Evolutionary conservation across 176 grass and related monocot genomes (phyloP).

Genomic region (Eragrostis nindensis): DNA sequence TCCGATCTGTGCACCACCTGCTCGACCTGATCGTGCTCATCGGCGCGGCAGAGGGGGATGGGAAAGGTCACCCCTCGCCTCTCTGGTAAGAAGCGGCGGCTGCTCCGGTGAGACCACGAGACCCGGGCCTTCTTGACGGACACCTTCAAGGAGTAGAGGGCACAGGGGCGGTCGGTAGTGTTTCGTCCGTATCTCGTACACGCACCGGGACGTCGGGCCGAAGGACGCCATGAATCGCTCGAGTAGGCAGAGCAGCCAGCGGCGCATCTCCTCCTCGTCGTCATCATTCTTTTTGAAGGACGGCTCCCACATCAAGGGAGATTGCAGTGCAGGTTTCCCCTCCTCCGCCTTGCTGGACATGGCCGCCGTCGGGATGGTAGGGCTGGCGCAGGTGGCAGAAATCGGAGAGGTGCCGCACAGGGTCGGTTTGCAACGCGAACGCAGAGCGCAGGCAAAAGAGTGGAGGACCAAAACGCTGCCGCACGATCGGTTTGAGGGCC

Average conservation of each 20-base stretch:
- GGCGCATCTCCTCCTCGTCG: neutral
- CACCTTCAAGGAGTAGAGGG: neutral
- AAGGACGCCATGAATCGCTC: neutral
- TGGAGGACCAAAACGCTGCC: too few species aligned
- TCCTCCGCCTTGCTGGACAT: neutral
- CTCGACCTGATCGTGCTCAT: neutral
- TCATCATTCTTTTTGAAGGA: neutral
- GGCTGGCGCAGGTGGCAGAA: too few species aligned
- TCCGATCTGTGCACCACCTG: neutral
- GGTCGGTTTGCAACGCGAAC: too few species aligned
- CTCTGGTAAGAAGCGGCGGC: neutral
- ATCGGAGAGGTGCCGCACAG: too few species aligned
- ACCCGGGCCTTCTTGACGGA: neutral
- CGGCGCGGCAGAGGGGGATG: neutral
- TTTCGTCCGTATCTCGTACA: neutral
- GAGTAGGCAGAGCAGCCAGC: neutral
- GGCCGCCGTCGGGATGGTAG: too few species aligned
- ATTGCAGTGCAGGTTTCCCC: neutral
- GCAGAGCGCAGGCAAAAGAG: too few species aligned
- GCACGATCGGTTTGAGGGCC: too few species aligned
- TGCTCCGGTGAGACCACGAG: neutral
- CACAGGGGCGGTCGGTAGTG: neutral
- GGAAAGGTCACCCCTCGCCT: neutral
- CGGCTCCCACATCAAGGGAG: neutral
- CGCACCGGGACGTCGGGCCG: neutral